Percentiles rank a stretch among this genome's conserved stretches.
These are phyloP conservation scores for Leishmania gerbilli DNA, from an alignment of 208 protist species.

Conservation along the genomic window DNA sequence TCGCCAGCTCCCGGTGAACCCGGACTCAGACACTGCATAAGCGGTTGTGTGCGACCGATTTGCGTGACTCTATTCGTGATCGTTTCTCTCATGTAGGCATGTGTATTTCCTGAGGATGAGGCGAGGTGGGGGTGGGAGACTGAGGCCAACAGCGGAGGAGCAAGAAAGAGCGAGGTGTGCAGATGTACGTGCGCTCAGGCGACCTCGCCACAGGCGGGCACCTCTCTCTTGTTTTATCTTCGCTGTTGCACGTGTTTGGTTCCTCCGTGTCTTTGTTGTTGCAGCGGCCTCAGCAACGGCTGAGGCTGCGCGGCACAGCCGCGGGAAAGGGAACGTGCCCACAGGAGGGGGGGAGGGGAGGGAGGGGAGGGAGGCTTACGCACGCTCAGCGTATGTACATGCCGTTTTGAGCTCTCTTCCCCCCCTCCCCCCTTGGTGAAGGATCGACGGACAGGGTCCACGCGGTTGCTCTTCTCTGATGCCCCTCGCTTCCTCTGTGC, in stretches of 20 bases:
- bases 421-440: neutral
- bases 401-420: neutral
- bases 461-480: neutral
- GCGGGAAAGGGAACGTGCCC: neutral
- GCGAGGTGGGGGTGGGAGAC: neutral
- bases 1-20: constrained; percentile 58
- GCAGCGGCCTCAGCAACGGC: neutral
- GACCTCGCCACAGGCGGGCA: neutral
- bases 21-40: constrained; percentile 41
- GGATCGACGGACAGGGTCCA: neutral
- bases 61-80: neutral
- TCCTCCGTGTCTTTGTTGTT: neutral
- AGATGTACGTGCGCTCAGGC: neutral
- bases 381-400: neutral
- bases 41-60: neutral
- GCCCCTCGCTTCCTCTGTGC: neutral
- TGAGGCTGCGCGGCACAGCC: neutral
- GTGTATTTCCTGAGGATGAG: neutral
- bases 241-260: neutral
- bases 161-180: neutral
- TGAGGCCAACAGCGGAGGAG: neutral
- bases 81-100: neutral
- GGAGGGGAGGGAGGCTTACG: neutral
- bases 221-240: neutral
- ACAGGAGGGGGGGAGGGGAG: neutral